Evolutionary conservation across 805 yeast species (phyloP), one percentile per base, ranked within the genome.

Genomic region (Metschnikowia gelsemii): DNA sequence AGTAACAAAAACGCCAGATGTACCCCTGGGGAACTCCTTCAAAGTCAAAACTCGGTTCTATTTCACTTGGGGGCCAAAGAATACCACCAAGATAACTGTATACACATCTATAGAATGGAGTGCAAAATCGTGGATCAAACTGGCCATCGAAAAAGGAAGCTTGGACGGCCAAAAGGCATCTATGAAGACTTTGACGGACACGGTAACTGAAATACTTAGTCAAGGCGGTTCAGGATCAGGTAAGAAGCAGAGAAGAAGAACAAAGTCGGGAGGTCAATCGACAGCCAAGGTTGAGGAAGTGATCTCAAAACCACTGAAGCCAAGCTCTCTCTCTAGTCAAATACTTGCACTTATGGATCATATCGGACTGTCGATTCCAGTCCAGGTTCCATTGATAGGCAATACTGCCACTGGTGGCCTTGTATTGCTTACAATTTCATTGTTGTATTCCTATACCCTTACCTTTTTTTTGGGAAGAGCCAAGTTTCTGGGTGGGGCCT

Each of bases 21-120:
- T 93, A n/a, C 99, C 99, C 0, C 84, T 89, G 58, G 99, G 99
- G 6, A 74, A 73, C 32, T 75, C 86, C 1, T 93, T 93, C 61
- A 71, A 76, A 28, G 87, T 89, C 3, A 75, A 79, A 46, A 87
- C 96, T 0, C 72, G 83, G 47, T 83, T 82, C 52, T 68, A 80
- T 29, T 64, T 89, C 38, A 73, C 83, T 3, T 93, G 99, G 98
- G 89, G 72, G 0, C 70, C 69, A 4, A 63, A 72, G 20, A 86
- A 84, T 55, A 59, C 67, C 13, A 84, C 96, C 3, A 68, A 72
- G 31, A 52, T 93, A 34, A 66, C 66, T 33, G 65, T 85, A 14
- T 75, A 87, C 17, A 86, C 78, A 57, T 76, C 79, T 68, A 75
- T 91, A 26, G 84, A 85, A 31, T 93, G 99, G 99, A 79, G 84